These are phyloP conservation scores for Aspergillus ochraceus DNA, from an alignment of 2,329 filamentous ascomycete species.

Conservation along the genomic window DNA sequence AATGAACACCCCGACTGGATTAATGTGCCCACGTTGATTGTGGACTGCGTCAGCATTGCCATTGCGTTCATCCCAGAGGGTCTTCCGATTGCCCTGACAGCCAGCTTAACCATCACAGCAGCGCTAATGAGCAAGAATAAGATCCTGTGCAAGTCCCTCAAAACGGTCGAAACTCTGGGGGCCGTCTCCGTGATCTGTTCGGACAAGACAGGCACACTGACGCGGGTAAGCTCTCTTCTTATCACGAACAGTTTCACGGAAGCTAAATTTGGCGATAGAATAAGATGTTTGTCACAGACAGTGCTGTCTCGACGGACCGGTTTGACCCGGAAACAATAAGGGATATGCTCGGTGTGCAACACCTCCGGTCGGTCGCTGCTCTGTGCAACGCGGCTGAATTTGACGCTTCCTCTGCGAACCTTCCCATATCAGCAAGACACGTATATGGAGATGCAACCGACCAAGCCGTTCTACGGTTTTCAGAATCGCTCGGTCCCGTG, in stretches of 20 bases:
- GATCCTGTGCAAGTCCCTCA: constrained; percentile 76
- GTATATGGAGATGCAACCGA: constrained; percentile 77
- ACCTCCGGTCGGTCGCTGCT: constrained; percentile 62
- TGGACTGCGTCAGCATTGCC: constrained; percentile 69
- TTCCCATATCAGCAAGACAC: constrained; percentile 61
- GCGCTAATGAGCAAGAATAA: constrained; percentile 76
- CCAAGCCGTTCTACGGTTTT: constrained; percentile 70
- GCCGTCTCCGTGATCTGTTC: constrained; percentile 73
- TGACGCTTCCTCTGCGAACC: constrained; percentile 62
- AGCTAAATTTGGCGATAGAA: constrained; percentile 49
- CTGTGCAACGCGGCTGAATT: constrained; percentile 77
- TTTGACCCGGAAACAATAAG: constrained; percentile 55
- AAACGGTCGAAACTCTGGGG: constrained; percentile 75
- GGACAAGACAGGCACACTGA: constrained; percentile 67
- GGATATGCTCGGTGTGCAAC: constrained; percentile 50
- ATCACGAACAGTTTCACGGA: not conserved
- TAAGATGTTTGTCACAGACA: constrained; percentile 72
- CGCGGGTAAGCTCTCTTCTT: constrained; percentile 8
- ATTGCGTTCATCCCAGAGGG: constrained; percentile 77
- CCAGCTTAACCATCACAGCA: constrained; percentile 72
- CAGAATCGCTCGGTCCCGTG: constrained; percentile 64
- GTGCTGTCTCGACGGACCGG: constrained; percentile 52
- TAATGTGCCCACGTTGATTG: constrained; percentile 68
- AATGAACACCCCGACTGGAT: constrained; percentile 69
- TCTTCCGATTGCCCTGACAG: constrained; percentile 67